phyloP scores from a whole-genome alignment of 768 basidiomycete genomes.

The Suillus brevipes region DNA sequence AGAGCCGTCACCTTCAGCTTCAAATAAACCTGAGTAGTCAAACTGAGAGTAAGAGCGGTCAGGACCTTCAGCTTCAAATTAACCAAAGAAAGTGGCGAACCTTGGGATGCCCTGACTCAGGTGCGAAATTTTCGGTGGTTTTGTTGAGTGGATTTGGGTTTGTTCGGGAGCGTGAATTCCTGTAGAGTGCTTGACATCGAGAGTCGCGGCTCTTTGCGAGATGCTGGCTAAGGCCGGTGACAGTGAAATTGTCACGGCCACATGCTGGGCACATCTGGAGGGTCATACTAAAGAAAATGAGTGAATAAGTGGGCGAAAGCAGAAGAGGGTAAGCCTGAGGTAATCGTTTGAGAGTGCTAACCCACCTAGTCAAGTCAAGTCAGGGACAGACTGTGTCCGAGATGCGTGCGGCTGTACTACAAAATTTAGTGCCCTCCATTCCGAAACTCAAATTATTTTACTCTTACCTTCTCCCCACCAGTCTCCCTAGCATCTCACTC shows the following conservation, averaged over 20 bases:
- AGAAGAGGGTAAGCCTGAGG: conserved; percentile 2
- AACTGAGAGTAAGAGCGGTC: background rate
- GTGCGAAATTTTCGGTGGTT: background rate
- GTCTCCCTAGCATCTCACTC: too few relatives aligned
- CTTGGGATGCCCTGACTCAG: background rate
- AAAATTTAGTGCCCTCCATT: background rate
- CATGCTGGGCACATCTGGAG: background rate
- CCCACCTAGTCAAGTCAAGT: background rate
- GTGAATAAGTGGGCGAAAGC: background rate
- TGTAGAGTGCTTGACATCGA: conserved; percentile 3
- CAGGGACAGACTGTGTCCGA: background rate
- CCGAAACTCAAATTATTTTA: background rate
- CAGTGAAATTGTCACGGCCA: background rate
- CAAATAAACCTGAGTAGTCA: background rate
- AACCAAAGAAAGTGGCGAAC: background rate
- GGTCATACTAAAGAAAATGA: background rate
- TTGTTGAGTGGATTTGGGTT: background rate
- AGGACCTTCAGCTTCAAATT: background rate
- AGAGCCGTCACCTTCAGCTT: too few relatives aligned
- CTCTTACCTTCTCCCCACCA: conserved; percentile 2
- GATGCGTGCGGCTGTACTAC: background rate
- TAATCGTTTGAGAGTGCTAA: background rate
- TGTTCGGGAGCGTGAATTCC: background rate
- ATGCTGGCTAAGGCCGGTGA: conserved; percentile 6
- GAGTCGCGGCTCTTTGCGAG: conserved; percentile 5